Percentiles rank a stretch among this genome's conserved stretches.
Evolutionary conservation across 1,139 yeast species (phyloP).

Genomic region (Lodderomyces orthopsilosis): DNA sequence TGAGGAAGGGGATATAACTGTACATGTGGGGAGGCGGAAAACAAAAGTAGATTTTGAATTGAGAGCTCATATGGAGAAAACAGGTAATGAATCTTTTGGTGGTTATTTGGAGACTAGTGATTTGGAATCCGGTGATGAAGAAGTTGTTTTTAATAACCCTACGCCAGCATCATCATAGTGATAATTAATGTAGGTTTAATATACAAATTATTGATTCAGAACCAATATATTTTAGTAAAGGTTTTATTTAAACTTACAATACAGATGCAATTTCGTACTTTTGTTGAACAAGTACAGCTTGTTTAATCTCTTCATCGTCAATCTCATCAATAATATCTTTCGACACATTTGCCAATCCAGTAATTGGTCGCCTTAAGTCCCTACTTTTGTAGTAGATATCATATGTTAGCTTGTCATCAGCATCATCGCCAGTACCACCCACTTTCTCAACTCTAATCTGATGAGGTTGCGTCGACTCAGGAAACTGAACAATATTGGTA

Average conservation of each 20-base stretch:
- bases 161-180: background rate
- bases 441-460: constrained; percentile 22
- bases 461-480: constrained; percentile 78
- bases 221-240: too few species aligned
- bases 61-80: constrained; percentile 47
- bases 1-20: constrained; percentile 45
- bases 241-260: too few species aligned
- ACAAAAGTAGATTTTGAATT: constrained; percentile 49
- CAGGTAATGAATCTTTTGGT: constrained; percentile 13
- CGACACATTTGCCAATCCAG: constrained; percentile 66
- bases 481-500: constrained; percentile 74
- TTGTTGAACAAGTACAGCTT: constrained; percentile 68
- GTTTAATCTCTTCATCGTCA: constrained; percentile 50
- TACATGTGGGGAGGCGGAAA: constrained; percentile 48
- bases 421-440: constrained; percentile 3
- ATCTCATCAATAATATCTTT: constrained; percentile 54
- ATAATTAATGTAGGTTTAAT: too few species aligned
- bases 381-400: constrained; percentile 37
- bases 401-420: constrained; percentile 29
- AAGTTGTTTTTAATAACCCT: constrained; percentile 15
- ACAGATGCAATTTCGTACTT: constrained; percentile 39
- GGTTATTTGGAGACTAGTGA: constrained; percentile 18
- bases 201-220: too few species aligned
- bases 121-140: constrained; percentile 28
- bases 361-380: constrained; percentile 35